Evolutionary conservation across 257 asterid species (phyloP), one percentile per base, ranked within the genome.

Genomic region (Solanum habrochaites): DNA sequence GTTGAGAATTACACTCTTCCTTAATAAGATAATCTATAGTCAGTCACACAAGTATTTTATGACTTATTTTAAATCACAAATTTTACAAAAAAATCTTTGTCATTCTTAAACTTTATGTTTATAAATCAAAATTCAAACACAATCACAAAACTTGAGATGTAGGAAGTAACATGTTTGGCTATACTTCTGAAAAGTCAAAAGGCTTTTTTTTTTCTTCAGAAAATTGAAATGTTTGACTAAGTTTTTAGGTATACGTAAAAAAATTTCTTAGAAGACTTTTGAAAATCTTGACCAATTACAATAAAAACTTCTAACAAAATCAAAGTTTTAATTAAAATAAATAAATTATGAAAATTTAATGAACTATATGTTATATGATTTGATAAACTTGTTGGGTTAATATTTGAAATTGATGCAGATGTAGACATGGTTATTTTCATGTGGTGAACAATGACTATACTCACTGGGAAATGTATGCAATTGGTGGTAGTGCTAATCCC

Each of bases 401-500:
- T 62, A 23, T 69, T 91, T 47, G 67, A 29, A 9, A 29, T 60
- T 35, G 27, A 47, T 90, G 88, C 94, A 96, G 99, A 89, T 95
- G 98, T 74, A 92, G 99, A 83, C 99, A 90, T 89, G 99, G 99
- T 4, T 93, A 94, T 64, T 93, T 96, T 83, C 98, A 96, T 89
- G 99, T 96, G 90, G 98, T 96, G 89, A 95, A 94, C 89, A 96
- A 96, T 90, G 98, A 96, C 94, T 96, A 96, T 86, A 94, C 98
- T 3, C 98, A 94, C 27, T 96, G 99, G 99, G 94, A 93, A 90
- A 96, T 96, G 99, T 96, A 96, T 89, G 99, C 99, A 4, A 92
- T 96, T 82, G 99, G 99, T 62, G 99, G 98, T 29, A 96, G 99
- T 86, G 99, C 98, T 7, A 69, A 87, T 6, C 98, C 99, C 81